Percentiles rank a stretch among this genome's conserved stretches.
phyloP scores from a whole-genome alignment of 2,329 filamentous ascomycete species.

The Westerdykella ornata region DNA sequence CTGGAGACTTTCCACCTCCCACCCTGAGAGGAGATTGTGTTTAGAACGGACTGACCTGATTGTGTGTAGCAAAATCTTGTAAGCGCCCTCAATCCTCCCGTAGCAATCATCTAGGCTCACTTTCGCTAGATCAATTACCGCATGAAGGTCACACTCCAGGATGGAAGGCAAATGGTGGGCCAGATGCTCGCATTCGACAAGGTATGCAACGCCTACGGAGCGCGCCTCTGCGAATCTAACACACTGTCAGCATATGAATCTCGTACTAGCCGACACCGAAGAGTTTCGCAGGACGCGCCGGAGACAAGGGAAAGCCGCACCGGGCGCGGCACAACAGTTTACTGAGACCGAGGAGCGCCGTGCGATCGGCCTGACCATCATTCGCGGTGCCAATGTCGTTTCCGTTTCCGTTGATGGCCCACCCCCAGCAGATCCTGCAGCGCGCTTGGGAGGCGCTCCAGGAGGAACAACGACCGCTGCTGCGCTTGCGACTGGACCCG shows the following conservation, averaged over 20 bases:
- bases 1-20: slow-evolving; percentile 31
- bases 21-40: slow-evolving; percentile 39
- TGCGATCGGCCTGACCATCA: slow-evolving; percentile 88
- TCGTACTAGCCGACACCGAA: slow-evolving; percentile 97
- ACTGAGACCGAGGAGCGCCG: slow-evolving; percentile 94
- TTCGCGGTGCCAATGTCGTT: slow-evolving; percentile 90
- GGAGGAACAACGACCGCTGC: slow-evolving; percentile 57
- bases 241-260: slow-evolving; percentile 80
- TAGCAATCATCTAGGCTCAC: slow-evolving; percentile 16
- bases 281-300: slow-evolving; percentile 90
- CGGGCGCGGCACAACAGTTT: slow-evolving; percentile 56
- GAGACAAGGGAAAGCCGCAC: slow-evolving; percentile 68
- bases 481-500: slow-evolving; percentile 68
- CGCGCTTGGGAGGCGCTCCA: slow-evolving; percentile 74
- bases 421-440: slow-evolving; percentile 85
- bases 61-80: slow-evolving; percentile 57
- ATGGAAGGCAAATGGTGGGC: slow-evolving; percentile 92
- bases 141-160: slow-evolving; percentile 93
- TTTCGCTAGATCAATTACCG: slow-evolving; percentile 86
- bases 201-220: slow-evolving; percentile 44
- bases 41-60: slow-evolving; percentile 39
- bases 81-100: slow-evolving; percentile 35
- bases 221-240: slow-evolving; percentile 11
- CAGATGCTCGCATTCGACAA: slow-evolving; percentile 99
- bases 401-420: slow-evolving; percentile 93